Percentiles rank a stretch among this genome's conserved stretches.
These are phyloP conservation scores for Wallacemonas collosoma DNA, from an alignment of 208 protist species.

Conservation along the genomic window DNA sequence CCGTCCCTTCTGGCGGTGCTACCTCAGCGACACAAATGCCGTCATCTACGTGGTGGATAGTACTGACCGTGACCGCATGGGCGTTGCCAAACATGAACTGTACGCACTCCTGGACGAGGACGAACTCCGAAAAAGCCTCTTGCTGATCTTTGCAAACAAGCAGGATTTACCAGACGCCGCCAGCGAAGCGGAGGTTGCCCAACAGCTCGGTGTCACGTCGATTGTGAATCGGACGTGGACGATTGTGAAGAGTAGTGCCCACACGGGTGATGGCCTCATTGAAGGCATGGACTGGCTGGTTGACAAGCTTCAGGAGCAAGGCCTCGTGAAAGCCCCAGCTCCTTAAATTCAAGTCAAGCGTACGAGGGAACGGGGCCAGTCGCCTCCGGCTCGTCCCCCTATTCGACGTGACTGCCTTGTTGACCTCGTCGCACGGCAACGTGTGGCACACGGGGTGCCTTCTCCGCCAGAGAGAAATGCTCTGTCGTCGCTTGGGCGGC, in stretches of 20 bases:
- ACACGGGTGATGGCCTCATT: slow-evolving; percentile 92
- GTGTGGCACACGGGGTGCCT: neutral
- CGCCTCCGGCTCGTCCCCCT: too few relatives aligned
- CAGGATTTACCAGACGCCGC: slow-evolving; percentile 89
- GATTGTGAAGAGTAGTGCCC: slow-evolving; percentile 93
- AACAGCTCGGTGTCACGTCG: slow-evolving; percentile 76
- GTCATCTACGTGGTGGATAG: slow-evolving; percentile 96
- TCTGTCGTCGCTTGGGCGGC: neutral
- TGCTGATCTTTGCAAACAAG: slow-evolving; percentile 97
- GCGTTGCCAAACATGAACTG: slow-evolving; percentile 90
- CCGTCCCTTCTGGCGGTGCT: slow-evolving; percentile 96
- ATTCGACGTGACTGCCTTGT: too few relatives aligned
- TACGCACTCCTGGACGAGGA: slow-evolving; percentile 87
- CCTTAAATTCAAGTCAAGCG: neutral
- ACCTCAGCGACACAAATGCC: slow-evolving; percentile 95
- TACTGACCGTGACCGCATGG: slow-evolving; percentile 91
- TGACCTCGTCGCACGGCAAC: too few relatives aligned
- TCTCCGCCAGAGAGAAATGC: neutral
- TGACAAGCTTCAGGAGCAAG: slow-evolving; percentile 72
- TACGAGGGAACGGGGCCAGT: neutral
- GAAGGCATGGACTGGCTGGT: slow-evolving; percentile 96
- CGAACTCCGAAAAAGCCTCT: slow-evolving; percentile 78
- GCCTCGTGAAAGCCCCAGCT: slow-evolving; percentile 25
- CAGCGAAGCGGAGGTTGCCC: slow-evolving; percentile 61
- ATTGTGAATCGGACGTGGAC: slow-evolving; percentile 93